phyloP scores from a whole-genome alignment of 768 basidiomycete genomes.

The Mycena crocata region DNA sequence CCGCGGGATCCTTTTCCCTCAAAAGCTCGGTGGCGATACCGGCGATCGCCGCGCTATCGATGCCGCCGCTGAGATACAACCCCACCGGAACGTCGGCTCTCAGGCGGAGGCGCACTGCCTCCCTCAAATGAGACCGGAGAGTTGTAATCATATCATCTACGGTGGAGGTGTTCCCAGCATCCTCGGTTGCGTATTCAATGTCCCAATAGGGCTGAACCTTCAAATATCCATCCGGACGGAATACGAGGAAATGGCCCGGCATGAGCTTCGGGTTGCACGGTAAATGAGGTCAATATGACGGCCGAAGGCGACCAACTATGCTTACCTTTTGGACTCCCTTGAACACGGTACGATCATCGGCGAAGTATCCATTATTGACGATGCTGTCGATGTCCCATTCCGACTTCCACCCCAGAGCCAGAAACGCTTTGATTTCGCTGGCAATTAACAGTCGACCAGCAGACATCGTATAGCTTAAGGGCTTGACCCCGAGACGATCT shows the following conservation, averaged over 20 bases:
- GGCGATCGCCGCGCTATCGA: slow-evolving; percentile 8
- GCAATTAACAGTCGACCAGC: slow-evolving; percentile 19
- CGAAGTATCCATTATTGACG: slow-evolving; percentile 18
- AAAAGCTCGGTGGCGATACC: not conserved
- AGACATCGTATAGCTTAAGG: slow-evolving; percentile 23
- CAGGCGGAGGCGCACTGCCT: slow-evolving; percentile 13
- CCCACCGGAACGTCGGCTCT: slow-evolving; percentile 24
- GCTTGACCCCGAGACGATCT: slow-evolving; percentile 34
- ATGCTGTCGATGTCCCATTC: slow-evolving; percentile 33
- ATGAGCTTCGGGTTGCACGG: slow-evolving; percentile 4
- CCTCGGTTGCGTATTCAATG: not conserved
- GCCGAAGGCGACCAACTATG: not conserved
- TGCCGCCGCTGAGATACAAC: slow-evolving; percentile 30
- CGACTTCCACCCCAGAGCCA: slow-evolving; percentile 23
- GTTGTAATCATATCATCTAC: slow-evolving; percentile 6
- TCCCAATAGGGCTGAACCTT: slow-evolving; percentile 28
- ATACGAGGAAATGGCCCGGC: slow-evolving; percentile 15
- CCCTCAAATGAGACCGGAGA: not conserved
- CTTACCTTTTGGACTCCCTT: slow-evolving; percentile 26
- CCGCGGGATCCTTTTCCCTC: not conserved
- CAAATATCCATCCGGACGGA: slow-evolving; percentile 14
- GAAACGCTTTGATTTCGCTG: slow-evolving; percentile 32
- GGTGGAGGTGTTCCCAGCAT: not conserved
- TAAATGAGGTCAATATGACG: not conserved
- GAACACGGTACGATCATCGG: slow-evolving; percentile 25